Evolutionary conservation across 805 yeast species (phyloP).

Genomic region (Grigorovia transvaalensis): DNA sequence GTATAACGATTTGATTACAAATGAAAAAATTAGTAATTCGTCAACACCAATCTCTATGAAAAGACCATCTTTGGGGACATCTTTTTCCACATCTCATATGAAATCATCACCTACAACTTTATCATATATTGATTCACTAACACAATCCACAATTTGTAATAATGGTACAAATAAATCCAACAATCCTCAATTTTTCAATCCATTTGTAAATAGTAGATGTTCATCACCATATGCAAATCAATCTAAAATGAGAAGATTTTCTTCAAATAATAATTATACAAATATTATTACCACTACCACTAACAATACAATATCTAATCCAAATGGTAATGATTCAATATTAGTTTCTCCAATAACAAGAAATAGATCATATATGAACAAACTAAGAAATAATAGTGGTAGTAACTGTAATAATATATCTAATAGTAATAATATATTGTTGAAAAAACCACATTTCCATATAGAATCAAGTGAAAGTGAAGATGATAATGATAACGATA

Average conservation of each 20-base stretch:
- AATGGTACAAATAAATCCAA: constrained; percentile 5
- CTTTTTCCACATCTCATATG: constrained; percentile 5
- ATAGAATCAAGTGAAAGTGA: constrained; percentile 24
- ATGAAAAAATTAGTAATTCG: constrained; percentile 38
- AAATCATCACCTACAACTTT: constrained; percentile 1
- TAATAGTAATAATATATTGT: background rate
- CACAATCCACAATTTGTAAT: constrained; percentile 6
- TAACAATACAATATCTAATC: background rate
- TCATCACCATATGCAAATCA: constrained; percentile 8
- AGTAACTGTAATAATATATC: background rate
- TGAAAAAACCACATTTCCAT: constrained; percentile 12
- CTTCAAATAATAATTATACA: constrained; percentile 2
- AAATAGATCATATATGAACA: background rate
- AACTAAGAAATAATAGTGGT: background rate
- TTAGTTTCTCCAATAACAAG: constrained; percentile 14
- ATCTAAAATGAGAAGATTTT: constrained; percentile 4
- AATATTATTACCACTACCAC: background rate
- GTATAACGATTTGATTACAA: constrained; percentile 68
- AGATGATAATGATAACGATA: constrained; percentile 14
- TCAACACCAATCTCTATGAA: constrained; percentile 20
- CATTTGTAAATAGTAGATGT: constrained; percentile 10
- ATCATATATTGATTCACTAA: background rate
- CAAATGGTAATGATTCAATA: constrained; percentile 1
- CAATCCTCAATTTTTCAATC: constrained; percentile 12
- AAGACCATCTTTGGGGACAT: constrained; percentile 46